Conservation (phyloP, 306 rosid genomes). For the Trifolium fragiferum region DNA sequence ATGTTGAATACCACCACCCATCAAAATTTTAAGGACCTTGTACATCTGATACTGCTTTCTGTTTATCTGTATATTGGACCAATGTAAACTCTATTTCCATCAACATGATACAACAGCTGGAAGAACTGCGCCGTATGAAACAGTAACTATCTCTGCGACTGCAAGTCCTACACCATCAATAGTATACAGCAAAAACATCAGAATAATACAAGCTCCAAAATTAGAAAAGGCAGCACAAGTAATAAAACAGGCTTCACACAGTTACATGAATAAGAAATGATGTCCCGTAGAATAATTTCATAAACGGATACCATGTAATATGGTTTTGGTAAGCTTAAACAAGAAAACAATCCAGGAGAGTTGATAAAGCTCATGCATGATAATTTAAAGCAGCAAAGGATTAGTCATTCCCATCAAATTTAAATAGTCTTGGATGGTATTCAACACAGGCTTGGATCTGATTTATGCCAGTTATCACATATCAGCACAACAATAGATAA, state of each 20-base stretch:
- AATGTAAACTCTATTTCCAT: constrained; percentile 39
- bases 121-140: constrained; percentile 26
- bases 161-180: constrained; percentile 45
- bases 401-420: constrained; percentile 13
- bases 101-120: constrained; percentile 11
- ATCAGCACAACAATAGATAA: constrained; percentile 26
- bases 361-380: not conserved
- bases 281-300: not conserved
- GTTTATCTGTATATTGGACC: constrained; percentile 20
- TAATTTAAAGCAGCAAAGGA: not conserved
- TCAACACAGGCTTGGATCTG: constrained; percentile 25
- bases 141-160: constrained; percentile 5
- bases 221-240: not conserved
- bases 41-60: constrained; percentile 27
- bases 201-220: constrained; percentile 12
- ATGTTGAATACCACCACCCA: constrained; percentile 30
- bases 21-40: constrained; percentile 45
- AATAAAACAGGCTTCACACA: constrained; percentile 2
- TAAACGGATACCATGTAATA: not conserved
- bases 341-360: constrained; percentile 20
- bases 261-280: constrained; percentile 19
- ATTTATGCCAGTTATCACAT: constrained; percentile 17
- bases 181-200: constrained; percentile 27
- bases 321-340: constrained; percentile 14
- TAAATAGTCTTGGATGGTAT: not conserved